Evolutionary conservation across 2,329 filamentous ascomycete genomes (phyloP), one percentile per base, ranked within the genome.

Genomic region (Beauveria bassiana): DNA sequence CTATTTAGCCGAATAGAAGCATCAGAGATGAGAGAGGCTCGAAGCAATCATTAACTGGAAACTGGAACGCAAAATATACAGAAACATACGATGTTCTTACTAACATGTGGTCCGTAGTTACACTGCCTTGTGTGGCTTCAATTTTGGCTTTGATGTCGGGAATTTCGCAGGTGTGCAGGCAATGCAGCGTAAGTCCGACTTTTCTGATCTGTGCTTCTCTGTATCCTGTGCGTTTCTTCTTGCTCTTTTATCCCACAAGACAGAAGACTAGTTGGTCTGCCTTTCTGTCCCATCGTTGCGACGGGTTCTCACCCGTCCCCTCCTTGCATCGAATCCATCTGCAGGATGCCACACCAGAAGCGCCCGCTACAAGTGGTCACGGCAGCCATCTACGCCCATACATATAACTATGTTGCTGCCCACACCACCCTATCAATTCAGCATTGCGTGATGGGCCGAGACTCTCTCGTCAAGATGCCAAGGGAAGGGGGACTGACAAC

Each of bases 61-160:
- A 38, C 34, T 6, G 5, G 12, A 38, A 38, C 14, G 34, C 34
- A 38, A 6, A 38, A 16, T 38, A 38, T 16, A 3, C 34, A 38
- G 12, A 38, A 38, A 38, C 34, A 42, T n/a, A 9, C 6, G 10
- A 22, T 16, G 22, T 16, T n/a, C 12, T 50, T 46, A 42, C 55
- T 58, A 50, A 58, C 45, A 50, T 49, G 20, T 5, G 16, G 9
- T 49, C 2, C 6, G 3, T 20, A 69, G 68, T 14, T 69, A 69
- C 34, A 65, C 68, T 62, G 63, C 64, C 16, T 49, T 65, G 47
- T 68, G 67, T 18, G 65, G 66, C 14, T 68, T 70, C 59, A 69
- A 70, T 59, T 70, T 68, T 63, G 68, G 68, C 7, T 69, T 64
- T 34, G 68, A 70, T 50, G 68, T 70, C n/a, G 67, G 68, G 22